Evolutionary conservation across 2,329 filamentous ascomycete species (phyloP), one percentile per base, ranked within the genome.

Genomic region (Fusarium luffae): DNA sequence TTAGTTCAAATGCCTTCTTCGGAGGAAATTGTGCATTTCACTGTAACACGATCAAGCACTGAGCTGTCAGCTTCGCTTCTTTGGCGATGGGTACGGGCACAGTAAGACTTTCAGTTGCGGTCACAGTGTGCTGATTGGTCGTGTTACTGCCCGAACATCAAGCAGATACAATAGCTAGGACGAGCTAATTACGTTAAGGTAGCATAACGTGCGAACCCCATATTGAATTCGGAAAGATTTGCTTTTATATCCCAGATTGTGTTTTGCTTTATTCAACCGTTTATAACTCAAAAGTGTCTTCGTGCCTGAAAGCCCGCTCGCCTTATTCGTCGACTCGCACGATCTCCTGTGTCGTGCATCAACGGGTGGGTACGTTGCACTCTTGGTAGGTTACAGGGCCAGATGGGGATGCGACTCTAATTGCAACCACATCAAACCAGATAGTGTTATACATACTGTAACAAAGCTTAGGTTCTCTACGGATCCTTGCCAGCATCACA

Each of bases 261-360:
- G 55, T 40, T 51, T 63, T 62, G 42, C 32, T 51, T 51, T 37
- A 30, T 52, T 60, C 54, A 54, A 61, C 30, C 34, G 42, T 55
- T 58, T 58, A 42, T 41, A 68, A 57, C 47, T 46, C 40, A 40
- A 50, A 65, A 61, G 61, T 60, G 51, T 58, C 51, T 66, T 40
- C 57, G 65, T 72, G 57, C 72, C 72, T 74, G 63, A 61, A 60
- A 63, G 59, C 42, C 48, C 37, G 37, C 28, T n/a, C 43, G 61
- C 71, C 72, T 63, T 32, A 75, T 74, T 74, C 64, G 72, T 61
- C 52, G 41, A 51, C 25, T 71, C 55, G 52, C 55, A 41, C 56
- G 61, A 73, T 63, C 72, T 70, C 66, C 70, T 74, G 72, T 75
- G 72, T 75, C 69, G 58, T 75, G 72, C 72, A 74, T 56, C 37